Evolutionary conservation across 345 rosid genomes (phyloP).

Genomic region (Tarenaya hassleriana): DNA sequence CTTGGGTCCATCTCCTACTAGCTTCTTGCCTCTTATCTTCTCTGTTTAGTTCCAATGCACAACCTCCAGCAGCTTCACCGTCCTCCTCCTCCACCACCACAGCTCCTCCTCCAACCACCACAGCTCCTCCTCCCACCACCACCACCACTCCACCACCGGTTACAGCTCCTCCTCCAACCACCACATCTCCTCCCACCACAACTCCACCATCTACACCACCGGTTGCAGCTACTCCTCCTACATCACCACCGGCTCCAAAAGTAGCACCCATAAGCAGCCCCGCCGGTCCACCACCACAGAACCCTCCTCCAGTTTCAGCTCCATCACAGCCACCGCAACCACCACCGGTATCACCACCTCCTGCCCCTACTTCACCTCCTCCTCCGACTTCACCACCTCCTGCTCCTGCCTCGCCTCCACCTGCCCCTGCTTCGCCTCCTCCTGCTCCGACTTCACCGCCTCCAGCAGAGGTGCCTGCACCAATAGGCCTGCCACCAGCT

Average conservation of each 20-base stretch:
- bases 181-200: conserved; percentile 38
- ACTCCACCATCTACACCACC: conserved; percentile 36
- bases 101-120: conserved; percentile 30
- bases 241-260: conserved; percentile 49
- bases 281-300: conserved; percentile 44
- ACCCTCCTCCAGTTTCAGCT: conserved; percentile 46
- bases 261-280: conserved; percentile 61
- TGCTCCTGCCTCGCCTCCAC: conserved; percentile 33
- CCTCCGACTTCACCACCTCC: conserved; percentile 31
- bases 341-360: conserved; percentile 21
- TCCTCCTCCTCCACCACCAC: conserved; percentile 30
- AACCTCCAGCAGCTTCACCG: conserved; percentile 66
- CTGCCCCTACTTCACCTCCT: conserved; percentile 41
- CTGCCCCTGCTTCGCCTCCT: conserved; percentile 27
- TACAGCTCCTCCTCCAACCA: conserved; percentile 22
- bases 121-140: conserved; percentile 27
- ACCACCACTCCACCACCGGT: too few species aligned
- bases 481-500: conserved; percentile 43
- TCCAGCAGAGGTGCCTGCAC: conserved; percentile 33
- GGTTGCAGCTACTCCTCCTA: conserved; percentile 42
- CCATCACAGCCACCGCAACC: conserved; percentile 51
- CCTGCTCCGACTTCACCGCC: conserved; percentile 32
- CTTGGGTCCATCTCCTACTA: conserved; percentile 34
- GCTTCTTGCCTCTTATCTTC: conserved; percentile 33
- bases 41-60: conserved; percentile 41